phyloP scores from a whole-genome alignment of 208 protist species.

The Wallacemonas sp. region DNA sequence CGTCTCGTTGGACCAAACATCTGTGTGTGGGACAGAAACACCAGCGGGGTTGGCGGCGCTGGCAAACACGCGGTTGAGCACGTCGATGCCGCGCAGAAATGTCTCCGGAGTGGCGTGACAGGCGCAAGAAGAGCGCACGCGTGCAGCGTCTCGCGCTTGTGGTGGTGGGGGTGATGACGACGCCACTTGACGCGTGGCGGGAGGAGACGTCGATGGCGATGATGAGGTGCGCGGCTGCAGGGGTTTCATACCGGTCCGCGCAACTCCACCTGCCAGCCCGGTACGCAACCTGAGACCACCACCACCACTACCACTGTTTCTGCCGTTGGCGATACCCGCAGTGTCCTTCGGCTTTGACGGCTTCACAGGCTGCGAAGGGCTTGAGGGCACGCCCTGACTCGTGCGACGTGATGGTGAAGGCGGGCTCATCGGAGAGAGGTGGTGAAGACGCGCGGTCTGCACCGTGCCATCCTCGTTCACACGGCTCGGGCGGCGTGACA shows the following conservation, averaged over 20 bases:
- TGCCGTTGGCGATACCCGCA: too few relatives aligned
- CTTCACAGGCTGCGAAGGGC: background rate
- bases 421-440: background rate
- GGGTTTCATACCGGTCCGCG: background rate
- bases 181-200: too few relatives aligned
- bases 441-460: background rate
- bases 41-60: background rate
- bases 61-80: slow-evolving; percentile 25
- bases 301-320: background rate
- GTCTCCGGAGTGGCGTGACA: background rate
- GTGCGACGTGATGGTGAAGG: too few relatives aligned
- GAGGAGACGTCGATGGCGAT: background rate
- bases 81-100: slow-evolving; percentile 29
- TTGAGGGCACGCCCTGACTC: background rate
- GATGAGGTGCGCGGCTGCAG: background rate
- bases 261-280: background rate
- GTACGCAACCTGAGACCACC: background rate
- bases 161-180: too few relatives aligned
- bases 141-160: background rate
- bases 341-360: background rate
- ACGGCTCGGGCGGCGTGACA: background rate
- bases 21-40: background rate
- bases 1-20: slow-evolving; percentile 18
- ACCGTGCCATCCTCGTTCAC: background rate
- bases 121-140: background rate